Percentiles rank a stretch among this genome's conserved stretches.
Evolutionary conservation across 2,329 filamentous ascomycete genomes (phyloP).

Genomic region (Colletotrichum salicis): DNA sequence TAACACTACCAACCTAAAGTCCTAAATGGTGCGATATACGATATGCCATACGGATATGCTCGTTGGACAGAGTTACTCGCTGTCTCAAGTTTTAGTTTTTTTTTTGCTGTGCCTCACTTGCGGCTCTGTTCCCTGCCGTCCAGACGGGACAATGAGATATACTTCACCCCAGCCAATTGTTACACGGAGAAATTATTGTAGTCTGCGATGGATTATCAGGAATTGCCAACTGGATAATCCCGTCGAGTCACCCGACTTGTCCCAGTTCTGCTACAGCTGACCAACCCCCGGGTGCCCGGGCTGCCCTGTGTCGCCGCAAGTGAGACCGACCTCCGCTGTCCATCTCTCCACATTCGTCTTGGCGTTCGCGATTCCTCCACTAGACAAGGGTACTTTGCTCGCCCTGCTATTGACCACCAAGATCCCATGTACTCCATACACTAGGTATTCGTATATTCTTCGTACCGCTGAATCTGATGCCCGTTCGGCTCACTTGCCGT

Average conservation of each 20-base stretch:
- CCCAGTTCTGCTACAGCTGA: slow-evolving; percentile 28
- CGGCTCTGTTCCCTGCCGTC: slow-evolving; percentile 15
- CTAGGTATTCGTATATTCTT: no score
- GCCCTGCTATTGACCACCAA: background rate
- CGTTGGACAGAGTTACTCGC: background rate
- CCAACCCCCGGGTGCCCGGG: slow-evolving; percentile 16
- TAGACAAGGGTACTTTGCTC: slow-evolving; percentile 4
- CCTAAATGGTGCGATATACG: background rate
- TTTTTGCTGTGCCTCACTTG: slow-evolving; percentile 6
- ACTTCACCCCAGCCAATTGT: background rate
- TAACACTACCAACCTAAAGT: background rate
- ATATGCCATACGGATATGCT: background rate
- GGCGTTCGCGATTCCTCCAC: slow-evolving; percentile 21
- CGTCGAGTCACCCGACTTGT: slow-evolving; percentile 4
- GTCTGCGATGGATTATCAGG: slow-evolving; percentile 7
- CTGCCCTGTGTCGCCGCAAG: slow-evolving; percentile 25
- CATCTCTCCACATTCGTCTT: slow-evolving; percentile 27
- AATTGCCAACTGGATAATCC: background rate
- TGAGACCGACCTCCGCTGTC: slow-evolving; percentile 25
- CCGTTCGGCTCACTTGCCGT: slow-evolving; percentile 9
- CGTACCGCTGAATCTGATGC: background rate
- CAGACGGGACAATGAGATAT: background rate
- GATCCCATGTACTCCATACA: background rate
- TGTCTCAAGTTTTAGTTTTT: background rate
- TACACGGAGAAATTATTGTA: background rate